A percentile compares a stretch with the other conserved stretches of the same genome.
Evolutionary conservation across 2,329 filamentous ascomycete genomes (phyloP).

Genomic region (Aspergillus proliferans): DNA sequence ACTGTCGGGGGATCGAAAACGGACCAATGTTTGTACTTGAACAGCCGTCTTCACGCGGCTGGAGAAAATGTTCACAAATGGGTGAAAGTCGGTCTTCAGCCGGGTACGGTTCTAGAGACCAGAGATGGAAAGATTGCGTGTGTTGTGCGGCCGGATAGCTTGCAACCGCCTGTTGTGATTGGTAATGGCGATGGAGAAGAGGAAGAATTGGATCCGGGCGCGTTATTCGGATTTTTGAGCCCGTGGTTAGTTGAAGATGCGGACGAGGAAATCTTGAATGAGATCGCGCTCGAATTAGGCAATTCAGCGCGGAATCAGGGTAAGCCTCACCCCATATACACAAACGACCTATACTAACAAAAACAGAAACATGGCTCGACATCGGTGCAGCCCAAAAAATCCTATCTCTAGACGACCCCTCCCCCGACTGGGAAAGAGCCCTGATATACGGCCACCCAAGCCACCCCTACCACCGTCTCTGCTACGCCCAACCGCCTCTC

Average conservation of each 20-base stretch:
- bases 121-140: neutral
- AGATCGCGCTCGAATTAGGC: constrained; percentile 6
- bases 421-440: constrained; percentile 9
- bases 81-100: neutral
- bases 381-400: neutral
- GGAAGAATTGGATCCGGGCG: constrained; percentile 3
- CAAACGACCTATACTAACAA: neutral
- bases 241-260: constrained; percentile 4
- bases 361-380: constrained; percentile 8
- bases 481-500: constrained; percentile 9
- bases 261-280: neutral
- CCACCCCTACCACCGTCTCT: constrained; percentile 13
- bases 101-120: neutral
- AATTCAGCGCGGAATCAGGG: constrained; percentile 11
- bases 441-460: constrained; percentile 14
- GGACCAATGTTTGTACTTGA: neutral
- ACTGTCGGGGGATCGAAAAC: neutral
- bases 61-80: neutral
- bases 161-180: constrained; percentile 1
- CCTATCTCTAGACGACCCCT: neutral
- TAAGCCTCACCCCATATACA: neutral
- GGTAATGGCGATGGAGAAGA: neutral
- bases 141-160: constrained; percentile 1
- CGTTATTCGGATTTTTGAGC: constrained; percentile 6
- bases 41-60: neutral